Conservation (phyloP, 768 basidiomycete species). For the Mycena haematopus region DNA sequence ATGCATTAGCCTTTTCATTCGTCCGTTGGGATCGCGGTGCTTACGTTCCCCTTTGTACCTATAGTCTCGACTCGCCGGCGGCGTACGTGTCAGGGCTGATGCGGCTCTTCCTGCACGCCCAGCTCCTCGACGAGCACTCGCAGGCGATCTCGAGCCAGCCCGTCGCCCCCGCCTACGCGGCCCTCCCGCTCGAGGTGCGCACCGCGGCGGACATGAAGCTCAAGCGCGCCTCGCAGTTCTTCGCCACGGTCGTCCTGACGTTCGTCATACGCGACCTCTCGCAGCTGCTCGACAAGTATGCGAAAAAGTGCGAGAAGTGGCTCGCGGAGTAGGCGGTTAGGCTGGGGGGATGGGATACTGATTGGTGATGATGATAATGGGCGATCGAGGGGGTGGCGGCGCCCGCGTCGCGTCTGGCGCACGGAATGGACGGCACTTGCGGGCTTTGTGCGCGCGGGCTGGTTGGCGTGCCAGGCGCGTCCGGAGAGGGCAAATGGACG, state of each 20-base stretch:
- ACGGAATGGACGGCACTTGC: constrained; percentile 3
- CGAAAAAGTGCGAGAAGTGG: constrained; percentile 94
- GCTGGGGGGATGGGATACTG: background rate
- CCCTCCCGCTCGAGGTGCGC: constrained; percentile 70
- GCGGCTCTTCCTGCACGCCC: constrained; percentile 73
- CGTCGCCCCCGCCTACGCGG: constrained; percentile 73
- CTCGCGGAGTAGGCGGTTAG: constrained; percentile 68
- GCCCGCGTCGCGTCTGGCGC: constrained; percentile 8
- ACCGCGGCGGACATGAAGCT: constrained; percentile 73
- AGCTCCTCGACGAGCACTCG: constrained; percentile 88
- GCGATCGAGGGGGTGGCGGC: background rate
- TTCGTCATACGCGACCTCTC: constrained; percentile 91
- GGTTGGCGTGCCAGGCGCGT: constrained; percentile 11
- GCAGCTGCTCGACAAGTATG: constrained; percentile 89
- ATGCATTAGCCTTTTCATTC: constrained; percentile 13
- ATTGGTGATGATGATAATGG: background rate
- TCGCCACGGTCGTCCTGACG: constrained; percentile 84
- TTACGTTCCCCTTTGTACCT: constrained; percentile 29
- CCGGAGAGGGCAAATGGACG: constrained; percentile 2
- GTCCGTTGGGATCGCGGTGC: constrained; percentile 17
- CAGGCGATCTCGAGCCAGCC: constrained; percentile 72
- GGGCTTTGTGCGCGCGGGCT: constrained; percentile 20
- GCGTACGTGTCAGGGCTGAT: constrained; percentile 80
- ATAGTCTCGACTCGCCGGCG: constrained; percentile 87
- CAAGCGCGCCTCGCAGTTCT: constrained; percentile 88